Conservation (phyloP, 352 stramenopile genomes). For the Globisporangium mamillatum region DNA sequence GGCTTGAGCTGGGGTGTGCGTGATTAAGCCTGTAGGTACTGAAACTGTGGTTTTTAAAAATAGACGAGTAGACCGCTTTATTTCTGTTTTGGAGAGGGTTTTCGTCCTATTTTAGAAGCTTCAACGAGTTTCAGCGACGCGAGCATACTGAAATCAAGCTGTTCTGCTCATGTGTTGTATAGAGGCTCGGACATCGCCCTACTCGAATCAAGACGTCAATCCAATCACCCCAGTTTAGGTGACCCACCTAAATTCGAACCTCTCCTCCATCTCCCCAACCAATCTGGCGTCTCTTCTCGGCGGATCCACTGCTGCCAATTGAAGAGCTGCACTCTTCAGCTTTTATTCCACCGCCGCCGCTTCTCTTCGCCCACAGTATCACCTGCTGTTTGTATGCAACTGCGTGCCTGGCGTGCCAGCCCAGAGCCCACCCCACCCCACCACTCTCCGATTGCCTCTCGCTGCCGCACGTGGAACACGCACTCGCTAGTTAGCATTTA, state of each 20-base stretch:
- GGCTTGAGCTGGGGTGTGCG: not conserved
- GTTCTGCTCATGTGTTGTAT: not conserved
- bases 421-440: not conserved
- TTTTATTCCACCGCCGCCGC: conserved; percentile 1
- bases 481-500: not conserved
- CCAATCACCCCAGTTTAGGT: not conserved
- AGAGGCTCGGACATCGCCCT: not conserved
- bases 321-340: conserved; percentile 8
- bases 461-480: not conserved
- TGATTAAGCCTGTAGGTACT: not conserved
- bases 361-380: not conserved
- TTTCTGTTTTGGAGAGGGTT: not conserved
- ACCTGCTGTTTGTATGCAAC: not conserved
- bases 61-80: not conserved
- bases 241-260: conserved; percentile 9
- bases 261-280: not conserved
- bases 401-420: not conserved
- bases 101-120: not conserved
- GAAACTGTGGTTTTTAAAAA: not conserved
- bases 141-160: not conserved
- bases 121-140: not conserved
- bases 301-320: conserved; percentile 3
- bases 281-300: conserved; percentile 5
- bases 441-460: not conserved
- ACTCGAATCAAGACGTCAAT: not conserved